Evolutionary conservation across 768 basidiomycete species (phyloP), one percentile per base, ranked within the genome.

Genomic region (Pulveroboletus sp.): DNA sequence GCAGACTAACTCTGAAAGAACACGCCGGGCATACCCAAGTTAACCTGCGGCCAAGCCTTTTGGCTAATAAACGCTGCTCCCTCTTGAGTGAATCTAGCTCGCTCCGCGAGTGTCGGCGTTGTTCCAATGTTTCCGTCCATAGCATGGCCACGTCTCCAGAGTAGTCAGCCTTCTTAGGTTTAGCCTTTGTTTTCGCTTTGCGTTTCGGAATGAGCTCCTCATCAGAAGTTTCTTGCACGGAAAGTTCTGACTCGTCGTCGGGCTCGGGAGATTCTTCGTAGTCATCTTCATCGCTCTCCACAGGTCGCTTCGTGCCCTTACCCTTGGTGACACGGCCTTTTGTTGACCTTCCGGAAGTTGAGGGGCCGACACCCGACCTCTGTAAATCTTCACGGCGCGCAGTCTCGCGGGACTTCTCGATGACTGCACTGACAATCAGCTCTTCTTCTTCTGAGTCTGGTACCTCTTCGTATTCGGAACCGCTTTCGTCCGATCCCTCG

Each of bases 31-130:
- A 49, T 62, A 89, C 83, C 67, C 80, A 75, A 12, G 89, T 91
- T 55, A 95, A 70, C 56, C 75, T 81, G 23, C 93, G 79, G 9
- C 90, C 89, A 10, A 93, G 71, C 60, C 84, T 74, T 49, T 68
- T 58, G 42, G 71, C 68, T 57, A 89, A 60, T 35, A 64, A 73
- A 40, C 59, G 63, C 62, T 86, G 78, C 63, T 82, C 84, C 43
- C 44, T 56, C 60, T 72, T 75, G 38, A 62, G 67, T 57, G 61
- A 60, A 58, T 59, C 36, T 61, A 60, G 52, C 52, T 57, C 63
- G 48, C 35, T 29, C 34, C 55, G 51, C 30, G 58, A 60, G 36
- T 48, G 54, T 31, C 60, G 54, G 26, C 57, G 60, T 32, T 10
- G 47, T 14, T 50, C 44, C 2, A 5, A 26, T 14, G 14, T 47